Evolutionary conservation across 208 protist genomes (phyloP).

Genomic region (Crithidia sp.): DNA sequence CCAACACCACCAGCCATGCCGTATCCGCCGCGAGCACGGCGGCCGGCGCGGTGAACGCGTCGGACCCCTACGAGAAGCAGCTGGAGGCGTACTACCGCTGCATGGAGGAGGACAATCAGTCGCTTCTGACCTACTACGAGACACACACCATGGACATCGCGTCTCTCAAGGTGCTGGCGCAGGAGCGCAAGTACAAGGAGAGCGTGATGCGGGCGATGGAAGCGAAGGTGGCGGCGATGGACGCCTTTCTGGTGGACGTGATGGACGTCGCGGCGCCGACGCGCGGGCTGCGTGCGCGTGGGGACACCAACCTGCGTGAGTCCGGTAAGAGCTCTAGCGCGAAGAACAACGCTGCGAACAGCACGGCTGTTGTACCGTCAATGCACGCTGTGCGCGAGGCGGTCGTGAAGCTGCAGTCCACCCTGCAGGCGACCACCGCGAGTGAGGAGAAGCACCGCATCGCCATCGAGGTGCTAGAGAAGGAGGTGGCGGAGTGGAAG

Average conservation of each 20-base stretch:
- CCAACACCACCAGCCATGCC: background rate
- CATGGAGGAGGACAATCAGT: slow-evolving; percentile 47
- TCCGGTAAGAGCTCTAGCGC: background rate
- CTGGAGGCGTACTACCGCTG: slow-evolving; percentile 44
- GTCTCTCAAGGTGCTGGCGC: slow-evolving; percentile 24
- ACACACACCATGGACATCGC: slow-evolving; percentile 29
- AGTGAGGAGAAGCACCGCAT: slow-evolving; percentile 25
- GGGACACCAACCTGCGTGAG: slow-evolving; percentile 15
- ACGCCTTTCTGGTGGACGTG: slow-evolving; percentile 45
- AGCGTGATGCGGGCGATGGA: slow-evolving; percentile 26
- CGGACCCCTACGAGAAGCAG: slow-evolving; percentile 19
- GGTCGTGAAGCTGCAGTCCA: slow-evolving; percentile 35
- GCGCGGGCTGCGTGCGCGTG: slow-evolving; percentile 28
- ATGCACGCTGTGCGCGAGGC: slow-evolving; percentile 52
- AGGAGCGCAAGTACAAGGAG: slow-evolving; percentile 44
- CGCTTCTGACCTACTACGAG: slow-evolving; percentile 34
- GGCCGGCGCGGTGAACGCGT: background rate
- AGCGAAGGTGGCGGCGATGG: slow-evolving; percentile 22
- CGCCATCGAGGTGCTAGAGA: slow-evolving; percentile 36
- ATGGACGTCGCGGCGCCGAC: slow-evolving; percentile 18
- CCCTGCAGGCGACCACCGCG: slow-evolving; percentile 17
- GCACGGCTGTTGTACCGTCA: background rate
- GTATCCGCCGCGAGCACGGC: background rate
- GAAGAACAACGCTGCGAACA: slow-evolving; percentile 1
- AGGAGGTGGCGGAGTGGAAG: slow-evolving; percentile 34